Evolutionary conservation across 2,329 filamentous ascomycete species (phyloP).

Genomic region (Colletotrichum lindemuthianum): DNA sequence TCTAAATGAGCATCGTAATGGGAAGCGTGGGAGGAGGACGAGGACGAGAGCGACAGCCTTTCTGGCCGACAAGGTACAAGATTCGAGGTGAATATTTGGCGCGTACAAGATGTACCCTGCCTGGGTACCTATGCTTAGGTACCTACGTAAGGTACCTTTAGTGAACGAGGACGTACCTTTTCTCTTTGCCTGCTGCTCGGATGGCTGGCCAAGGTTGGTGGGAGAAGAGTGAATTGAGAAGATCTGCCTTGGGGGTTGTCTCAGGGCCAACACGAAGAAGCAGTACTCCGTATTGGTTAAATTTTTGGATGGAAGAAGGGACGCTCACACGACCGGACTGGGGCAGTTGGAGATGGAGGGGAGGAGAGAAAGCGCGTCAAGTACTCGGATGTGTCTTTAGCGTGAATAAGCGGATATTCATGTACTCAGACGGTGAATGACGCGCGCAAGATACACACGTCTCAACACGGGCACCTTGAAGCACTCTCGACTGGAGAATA

Average conservation of each 20-base stretch:
- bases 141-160: slow-evolving; percentile 6
- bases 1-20: slow-evolving; percentile 35
- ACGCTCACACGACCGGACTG: too few species aligned
- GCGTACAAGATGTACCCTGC: background rate
- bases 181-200: background rate
- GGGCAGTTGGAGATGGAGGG: background rate
- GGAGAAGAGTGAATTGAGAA: slow-evolving; percentile 9
- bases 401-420: too few species aligned
- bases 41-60: background rate
- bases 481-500: too few species aligned
- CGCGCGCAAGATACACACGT: too few species aligned
- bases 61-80: too few species aligned
- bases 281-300: slow-evolving; percentile 4
- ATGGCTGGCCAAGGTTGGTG: slow-evolving; percentile 16
- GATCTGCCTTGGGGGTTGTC: slow-evolving; percentile 28
- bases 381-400: too few species aligned
- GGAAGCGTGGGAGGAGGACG: background rate
- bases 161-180: background rate
- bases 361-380: background rate
- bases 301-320: slow-evolving; percentile 1
- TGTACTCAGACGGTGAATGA: too few species aligned
- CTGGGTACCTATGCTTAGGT: background rate
- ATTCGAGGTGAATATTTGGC: too few species aligned
- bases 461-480: too few species aligned
- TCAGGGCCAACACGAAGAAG: slow-evolving; percentile 23